Conservation (phyloP, 345 rosid genomes). For the Sisymbrium irio region DNA sequence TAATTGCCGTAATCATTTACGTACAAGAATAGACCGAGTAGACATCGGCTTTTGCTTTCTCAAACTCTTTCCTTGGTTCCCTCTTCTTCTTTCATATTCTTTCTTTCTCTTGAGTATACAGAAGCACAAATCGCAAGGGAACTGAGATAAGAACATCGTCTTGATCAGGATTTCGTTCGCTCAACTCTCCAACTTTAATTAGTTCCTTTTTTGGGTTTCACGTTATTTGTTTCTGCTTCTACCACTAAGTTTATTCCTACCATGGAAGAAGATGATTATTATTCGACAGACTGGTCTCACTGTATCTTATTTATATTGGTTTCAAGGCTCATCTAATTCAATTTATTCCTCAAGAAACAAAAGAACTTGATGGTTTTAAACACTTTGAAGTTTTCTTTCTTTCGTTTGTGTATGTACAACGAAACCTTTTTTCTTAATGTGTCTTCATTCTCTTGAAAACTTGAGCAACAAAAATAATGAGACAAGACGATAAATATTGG, state of each 20-base stretch:
- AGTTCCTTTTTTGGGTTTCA: background rate
- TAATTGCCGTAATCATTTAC: too few species aligned
- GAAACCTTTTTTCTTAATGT: background rate
- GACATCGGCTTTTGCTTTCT: background rate
- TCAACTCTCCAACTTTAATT: background rate
- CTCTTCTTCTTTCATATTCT: constrained; percentile 40
- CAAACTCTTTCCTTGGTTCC: constrained; percentile 20
- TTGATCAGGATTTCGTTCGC: constrained; percentile 10
- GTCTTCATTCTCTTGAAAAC: background rate
- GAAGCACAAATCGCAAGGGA: constrained; percentile 38
- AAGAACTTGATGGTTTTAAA: background rate
- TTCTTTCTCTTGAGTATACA: constrained; percentile 42
- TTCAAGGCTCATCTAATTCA: constrained; percentile 3
- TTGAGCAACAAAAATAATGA: background rate
- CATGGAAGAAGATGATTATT: constrained; percentile 36
- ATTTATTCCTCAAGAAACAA: background rate
- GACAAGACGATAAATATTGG: background rate
- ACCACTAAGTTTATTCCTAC: constrained; percentile 21
- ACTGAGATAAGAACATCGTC: constrained; percentile 46
- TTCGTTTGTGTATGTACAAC: constrained; percentile 15
- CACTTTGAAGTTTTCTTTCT: background rate
- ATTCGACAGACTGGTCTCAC: background rate
- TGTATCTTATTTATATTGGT: background rate
- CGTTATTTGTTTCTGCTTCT: constrained; percentile 14
- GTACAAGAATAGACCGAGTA: background rate